Conservation (phyloP, 352 stramenopile species). For the Phytophthora ohioensis region DNA sequence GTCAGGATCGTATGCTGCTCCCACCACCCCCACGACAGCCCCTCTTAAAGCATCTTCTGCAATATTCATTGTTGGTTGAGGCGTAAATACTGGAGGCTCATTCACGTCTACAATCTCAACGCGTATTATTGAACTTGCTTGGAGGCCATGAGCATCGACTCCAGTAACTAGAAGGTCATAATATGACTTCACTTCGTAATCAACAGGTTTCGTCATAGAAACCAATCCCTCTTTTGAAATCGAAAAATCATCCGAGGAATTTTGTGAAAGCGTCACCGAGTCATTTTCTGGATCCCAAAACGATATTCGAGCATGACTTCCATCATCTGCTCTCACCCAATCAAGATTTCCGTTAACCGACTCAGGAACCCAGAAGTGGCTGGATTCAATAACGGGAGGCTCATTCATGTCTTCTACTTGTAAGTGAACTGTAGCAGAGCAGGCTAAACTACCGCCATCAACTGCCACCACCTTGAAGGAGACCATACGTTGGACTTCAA, state of each 20-base stretch:
- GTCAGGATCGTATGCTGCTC: constrained; percentile 55
- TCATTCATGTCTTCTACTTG: constrained; percentile 47
- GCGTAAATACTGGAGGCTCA: constrained; percentile 52
- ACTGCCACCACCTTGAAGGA: constrained; percentile 25
- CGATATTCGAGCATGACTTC: constrained; percentile 26
- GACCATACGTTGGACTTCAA: constrained; percentile 19
- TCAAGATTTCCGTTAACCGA: constrained; percentile 29
- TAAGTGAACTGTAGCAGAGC: constrained; percentile 18
- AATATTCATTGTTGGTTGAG: constrained; percentile 41
- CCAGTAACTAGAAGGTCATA: constrained; percentile 33
- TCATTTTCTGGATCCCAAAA: constrained; percentile 78
- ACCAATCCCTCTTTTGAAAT: constrained; percentile 36
- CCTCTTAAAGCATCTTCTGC: constrained; percentile 50
- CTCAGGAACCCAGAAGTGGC: constrained; percentile 55
- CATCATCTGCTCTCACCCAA: constrained; percentile 20
- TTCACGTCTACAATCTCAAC: constrained; percentile 60
- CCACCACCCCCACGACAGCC: constrained; percentile 42
- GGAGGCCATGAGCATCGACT: constrained; percentile 10
- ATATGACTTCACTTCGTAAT: constrained; percentile 33
- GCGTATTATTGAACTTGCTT: constrained; percentile 35
- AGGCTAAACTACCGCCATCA: constrained; percentile 31
- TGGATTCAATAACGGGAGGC: constrained; percentile 39
- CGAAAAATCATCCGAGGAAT: constrained; percentile 37
- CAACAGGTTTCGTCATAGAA: constrained; percentile 18
- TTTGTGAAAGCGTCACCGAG: constrained; percentile 42